These are phyloP conservation scores for Tricladium varicosporioides DNA, from an alignment of 2,329 filamentous ascomycete genomes.

Conservation along the genomic window DNA sequence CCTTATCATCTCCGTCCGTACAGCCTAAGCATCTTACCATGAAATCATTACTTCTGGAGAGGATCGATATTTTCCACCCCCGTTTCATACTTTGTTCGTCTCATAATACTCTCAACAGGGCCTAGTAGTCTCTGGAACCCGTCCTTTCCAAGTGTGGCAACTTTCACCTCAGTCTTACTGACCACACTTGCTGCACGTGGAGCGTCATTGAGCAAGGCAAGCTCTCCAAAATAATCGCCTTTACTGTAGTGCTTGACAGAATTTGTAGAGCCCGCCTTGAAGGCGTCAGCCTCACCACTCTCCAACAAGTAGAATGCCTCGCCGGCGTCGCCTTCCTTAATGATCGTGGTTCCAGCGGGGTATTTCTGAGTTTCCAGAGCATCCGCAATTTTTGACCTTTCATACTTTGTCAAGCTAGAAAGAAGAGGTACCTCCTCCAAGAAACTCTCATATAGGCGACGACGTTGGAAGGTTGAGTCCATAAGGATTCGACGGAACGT, in stretches of 20 bases:
- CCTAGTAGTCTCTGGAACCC: constrained; percentile 93
- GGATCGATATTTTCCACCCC: constrained; percentile 67
- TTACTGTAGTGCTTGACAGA: constrained; percentile 81
- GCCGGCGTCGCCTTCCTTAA: constrained; percentile 86
- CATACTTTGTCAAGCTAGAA: constrained; percentile 80
- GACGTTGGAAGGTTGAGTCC: constrained; percentile 94
- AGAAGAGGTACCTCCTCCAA: constrained; percentile 90
- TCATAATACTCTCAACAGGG: constrained; percentile 91
- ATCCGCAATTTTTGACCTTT: constrained; percentile 96
- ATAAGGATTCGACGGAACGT: constrained; percentile 98
- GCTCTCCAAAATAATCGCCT: constrained; percentile 95
- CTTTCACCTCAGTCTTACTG: constrained; percentile 83
- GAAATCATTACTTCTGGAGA: constrained; percentile 43
- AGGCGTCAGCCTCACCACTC: constrained; percentile 80
- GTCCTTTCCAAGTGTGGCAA: constrained; percentile 87
- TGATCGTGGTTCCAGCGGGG: constrained; percentile 76
- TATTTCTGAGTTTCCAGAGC: constrained; percentile 90
- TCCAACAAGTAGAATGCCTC: constrained; percentile 91
- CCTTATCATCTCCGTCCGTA: constrained; percentile 10
- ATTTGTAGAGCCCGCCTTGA: constrained; percentile 68
- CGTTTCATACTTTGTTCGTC: constrained; percentile 64
- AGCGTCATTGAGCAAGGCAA: constrained; percentile 89
- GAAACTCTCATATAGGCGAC: constrained; percentile 96
- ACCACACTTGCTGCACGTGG: constrained; percentile 88
- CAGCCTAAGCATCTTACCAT: constrained; percentile 19